Percentiles rank a stretch among this genome's conserved stretches.
Evolutionary conservation across 1,284 basidiomycete genomes (phyloP).

Genomic region (Ganoderma lingzhi): DNA sequence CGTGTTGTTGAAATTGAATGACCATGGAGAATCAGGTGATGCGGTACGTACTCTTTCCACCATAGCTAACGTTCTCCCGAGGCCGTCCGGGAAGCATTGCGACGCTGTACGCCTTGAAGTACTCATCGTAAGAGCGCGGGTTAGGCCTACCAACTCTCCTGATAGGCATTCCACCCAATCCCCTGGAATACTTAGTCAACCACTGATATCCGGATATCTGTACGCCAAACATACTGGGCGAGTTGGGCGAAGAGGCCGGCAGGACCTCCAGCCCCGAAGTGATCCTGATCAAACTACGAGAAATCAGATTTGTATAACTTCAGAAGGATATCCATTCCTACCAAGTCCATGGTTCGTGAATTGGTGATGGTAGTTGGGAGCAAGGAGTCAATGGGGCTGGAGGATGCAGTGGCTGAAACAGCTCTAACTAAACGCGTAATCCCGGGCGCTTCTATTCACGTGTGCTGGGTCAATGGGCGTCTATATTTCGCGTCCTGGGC

Average conservation of each 20-base stretch:
- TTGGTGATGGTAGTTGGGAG: slow-evolving; percentile 22
- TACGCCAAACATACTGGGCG: slow-evolving; percentile 54
- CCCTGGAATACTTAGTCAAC: slow-evolving; percentile 45
- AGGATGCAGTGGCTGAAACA: slow-evolving; percentile 21
- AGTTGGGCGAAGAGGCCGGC: slow-evolving; percentile 66
- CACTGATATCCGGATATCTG: not conserved
- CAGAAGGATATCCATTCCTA: slow-evolving; percentile 42
- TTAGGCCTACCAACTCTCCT: slow-evolving; percentile 56
- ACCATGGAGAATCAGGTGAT: slow-evolving; percentile 19
- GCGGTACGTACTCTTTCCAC: slow-evolving; percentile 90
- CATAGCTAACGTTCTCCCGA: slow-evolving; percentile 90
- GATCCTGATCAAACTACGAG: slow-evolving; percentile 63
- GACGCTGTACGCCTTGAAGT: slow-evolving; percentile 87
- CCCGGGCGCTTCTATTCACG: slow-evolving; percentile 29
- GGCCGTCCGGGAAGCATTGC: slow-evolving; percentile 86
- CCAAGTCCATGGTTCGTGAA: slow-evolving; percentile 63
- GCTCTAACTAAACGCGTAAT: slow-evolving; percentile 32
- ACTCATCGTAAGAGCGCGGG: slow-evolving; percentile 79
- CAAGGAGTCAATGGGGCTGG: slow-evolving; percentile 9
- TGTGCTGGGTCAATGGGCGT: slow-evolving; percentile 22
- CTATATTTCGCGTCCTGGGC: slow-evolving; percentile 23
- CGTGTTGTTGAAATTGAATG: not conserved
- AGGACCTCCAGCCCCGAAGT: slow-evolving; percentile 54
- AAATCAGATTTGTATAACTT: not conserved
- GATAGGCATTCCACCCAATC: slow-evolving; percentile 59